Evolutionary conservation across 116 monocot species (phyloP).

Genomic region (Zostera marina): DNA sequence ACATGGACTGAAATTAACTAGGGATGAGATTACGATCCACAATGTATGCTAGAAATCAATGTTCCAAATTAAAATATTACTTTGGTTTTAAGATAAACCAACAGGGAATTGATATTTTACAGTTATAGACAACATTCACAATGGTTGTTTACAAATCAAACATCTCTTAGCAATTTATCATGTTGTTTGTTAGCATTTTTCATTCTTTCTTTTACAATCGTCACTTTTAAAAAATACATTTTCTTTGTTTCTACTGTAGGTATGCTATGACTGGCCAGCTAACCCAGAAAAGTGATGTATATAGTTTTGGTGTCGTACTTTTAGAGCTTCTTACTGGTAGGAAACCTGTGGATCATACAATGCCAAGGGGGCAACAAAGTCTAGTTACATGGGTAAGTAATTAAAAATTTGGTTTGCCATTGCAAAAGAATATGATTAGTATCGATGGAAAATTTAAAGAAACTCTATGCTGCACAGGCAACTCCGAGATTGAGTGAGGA

Average conservation of each 20-base stretch:
- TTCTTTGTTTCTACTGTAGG: not conserved
- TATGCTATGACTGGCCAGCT: slow-evolving; percentile 24
- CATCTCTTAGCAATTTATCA: too few species aligned
- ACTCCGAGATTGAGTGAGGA: slow-evolving; percentile 22
- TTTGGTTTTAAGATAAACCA: too few species aligned
- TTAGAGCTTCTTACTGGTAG: slow-evolving; percentile 23
- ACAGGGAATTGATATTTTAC: not conserved
- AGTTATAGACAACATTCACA: not conserved
- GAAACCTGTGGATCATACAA: slow-evolving; percentile 23
- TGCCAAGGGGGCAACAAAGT: slow-evolving; percentile 23
- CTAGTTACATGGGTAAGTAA: slow-evolving; percentile 16
- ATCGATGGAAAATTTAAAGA: too few species aligned
- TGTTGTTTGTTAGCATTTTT: too few species aligned
- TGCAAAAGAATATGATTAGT: not conserved
- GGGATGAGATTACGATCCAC: not conserved
- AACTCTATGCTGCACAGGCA: slow-evolving; percentile 2
- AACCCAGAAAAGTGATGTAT: slow-evolving; percentile 20
- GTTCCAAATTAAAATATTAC: not conserved
- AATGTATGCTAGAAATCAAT: not conserved
- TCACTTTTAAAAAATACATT: too few species aligned
- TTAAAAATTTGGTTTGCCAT: not conserved
- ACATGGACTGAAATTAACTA: too few species aligned
- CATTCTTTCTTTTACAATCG: too few species aligned
- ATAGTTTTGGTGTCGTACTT: slow-evolving; percentile 23
- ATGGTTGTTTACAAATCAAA: not conserved